Evolutionary conservation across 108 stramenopile genomes (phyloP), one percentile per base, ranked within the genome.

Genomic region (Cylindrotheca fusiformis): DNA sequence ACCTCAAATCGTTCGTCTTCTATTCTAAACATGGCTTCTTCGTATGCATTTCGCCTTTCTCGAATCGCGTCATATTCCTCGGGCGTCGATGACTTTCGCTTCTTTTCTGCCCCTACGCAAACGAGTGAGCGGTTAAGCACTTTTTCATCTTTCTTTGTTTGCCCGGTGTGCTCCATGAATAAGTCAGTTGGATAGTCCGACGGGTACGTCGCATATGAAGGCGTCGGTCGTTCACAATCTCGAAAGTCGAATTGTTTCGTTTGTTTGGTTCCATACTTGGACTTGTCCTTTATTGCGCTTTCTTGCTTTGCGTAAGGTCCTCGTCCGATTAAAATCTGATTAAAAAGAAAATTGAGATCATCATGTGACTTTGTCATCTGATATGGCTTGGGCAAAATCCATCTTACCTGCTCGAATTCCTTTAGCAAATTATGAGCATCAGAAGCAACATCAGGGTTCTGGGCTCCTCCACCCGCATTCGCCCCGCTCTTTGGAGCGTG

Each of bases 1-100:
- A 98, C 86, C 78, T 99, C 99, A 70, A 84, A 96, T 50, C 90
- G 76, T 75, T 95, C 90, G 41, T 95, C 93, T 60, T 91, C 93
- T 20, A 91, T 80, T 52, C 71, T 68, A 48, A 80, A 82, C 83
- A 93, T 68, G 12, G 79, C 77, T 59, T 88, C 90, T 68, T 95
- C 90, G 72, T 91, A 83, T 17, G 76, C 65, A 65, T 95, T 95
- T 18, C 71, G 63, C 30, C 93, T 72, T 21, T 47, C 50, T 47
- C 53, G 56, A 52, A 63, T 50, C 4, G 61, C 45, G 60, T 90
- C 88, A 62, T 88, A 91, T 8, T 75, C 70, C 44, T 88, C 90
- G 1, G 79, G 70, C 1, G 84, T 81, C 23, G 61, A 52, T 33
- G 49, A 52, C 1, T 46, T 57, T 26, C n/a, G 27, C 29, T 62